Conservation (phyloP, 2,329 filamentous ascomycete species). For the Delphinella strobiligena region DNA sequence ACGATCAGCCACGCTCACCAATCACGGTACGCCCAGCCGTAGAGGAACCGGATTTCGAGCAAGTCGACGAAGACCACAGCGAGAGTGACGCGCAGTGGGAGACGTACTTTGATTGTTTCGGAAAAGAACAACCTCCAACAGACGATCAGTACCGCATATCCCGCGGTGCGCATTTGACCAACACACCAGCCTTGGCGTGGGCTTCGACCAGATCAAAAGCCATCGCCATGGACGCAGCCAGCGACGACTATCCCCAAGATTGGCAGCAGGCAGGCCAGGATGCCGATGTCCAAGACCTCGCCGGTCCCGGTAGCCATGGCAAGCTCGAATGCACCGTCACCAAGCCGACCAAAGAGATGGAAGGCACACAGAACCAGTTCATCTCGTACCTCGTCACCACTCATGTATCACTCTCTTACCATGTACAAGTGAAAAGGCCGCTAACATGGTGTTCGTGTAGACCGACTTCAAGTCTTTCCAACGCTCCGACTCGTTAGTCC, state of each 20-base stretch:
- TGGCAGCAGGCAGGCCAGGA: slow-evolving; percentile 48
- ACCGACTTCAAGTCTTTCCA: slow-evolving; percentile 92
- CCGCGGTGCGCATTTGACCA: no score
- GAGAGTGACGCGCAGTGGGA: no score
- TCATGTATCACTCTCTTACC: slow-evolving; percentile 42
- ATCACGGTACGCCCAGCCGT: no score
- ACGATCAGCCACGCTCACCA: no score
- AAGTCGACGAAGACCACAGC: no score
- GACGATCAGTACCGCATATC: no score
- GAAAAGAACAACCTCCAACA: no score
- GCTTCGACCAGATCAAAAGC: no score
- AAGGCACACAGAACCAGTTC: slow-evolving; percentile 92
- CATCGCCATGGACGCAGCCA: slow-evolving; percentile 25
- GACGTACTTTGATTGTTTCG: no score
- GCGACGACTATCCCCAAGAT: slow-evolving; percentile 71
- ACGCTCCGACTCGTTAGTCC: slow-evolving; percentile 63
- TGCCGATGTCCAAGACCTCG: slow-evolving; percentile 45
- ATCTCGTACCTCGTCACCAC: slow-evolving; percentile 93
- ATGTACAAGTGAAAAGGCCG: not conserved
- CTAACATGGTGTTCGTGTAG: no score
- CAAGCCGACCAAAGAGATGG: slow-evolving; percentile 83
- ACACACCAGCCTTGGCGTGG: no score
- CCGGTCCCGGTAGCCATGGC: slow-evolving; percentile 55
- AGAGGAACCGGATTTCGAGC: no score
- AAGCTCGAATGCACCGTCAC: slow-evolving; percentile 73